Base-by-base conservation (phyloP, 2,329 filamentous ascomycete genomes). In the Monosporascus sp. region DNA sequence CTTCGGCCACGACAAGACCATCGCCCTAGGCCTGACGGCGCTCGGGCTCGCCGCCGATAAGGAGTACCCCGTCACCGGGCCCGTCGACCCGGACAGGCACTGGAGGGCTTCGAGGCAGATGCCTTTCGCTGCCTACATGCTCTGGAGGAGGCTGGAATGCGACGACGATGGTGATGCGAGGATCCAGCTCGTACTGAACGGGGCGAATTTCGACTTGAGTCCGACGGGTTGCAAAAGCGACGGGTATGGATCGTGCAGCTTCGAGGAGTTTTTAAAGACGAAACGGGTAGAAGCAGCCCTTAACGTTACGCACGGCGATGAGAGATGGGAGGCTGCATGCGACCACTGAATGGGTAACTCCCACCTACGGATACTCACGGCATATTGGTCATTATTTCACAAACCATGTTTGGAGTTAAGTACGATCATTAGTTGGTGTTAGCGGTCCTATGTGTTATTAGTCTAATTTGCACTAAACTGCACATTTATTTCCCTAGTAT, bases 1-100 rank as follows among this genome's bases (percentile, higher is more conserved):
- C 20, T 63, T 63, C 43, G 60, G 60, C 5, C 61, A 63, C 45
- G 60, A 63, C 27, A 63, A 60, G 40, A 62, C 61, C 3, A 61
- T 63, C 16, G 57, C 59, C 8, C 37, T 63, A 0, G 60, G 59
- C 1, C 46, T 63, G 14, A 57, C 61, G 7, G 58, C 60, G 3
- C 53, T 62, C 2, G 57, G 60, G 9, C 54, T 62, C 17, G 61
- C 60, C 0, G 43, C 46, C n/a, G 58, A 62, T 27, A 19, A 51
- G 7, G 48, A 43, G 5, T 63, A 60, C 19, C 60, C 61, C 37
- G 11, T 50, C 3, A 40, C 51, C 6, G 61, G 60, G 2, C 60
- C 61, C 8, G 54, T 56, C 3, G 48, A 61, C 38, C 55, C 59
- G 1, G 27, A 58, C 14, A 54, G 61, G 19, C 51, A 50, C 1